Base-by-base conservation (phyloP, 2,329 filamentous ascomycete species). In the Penicillium sp. region DNA sequence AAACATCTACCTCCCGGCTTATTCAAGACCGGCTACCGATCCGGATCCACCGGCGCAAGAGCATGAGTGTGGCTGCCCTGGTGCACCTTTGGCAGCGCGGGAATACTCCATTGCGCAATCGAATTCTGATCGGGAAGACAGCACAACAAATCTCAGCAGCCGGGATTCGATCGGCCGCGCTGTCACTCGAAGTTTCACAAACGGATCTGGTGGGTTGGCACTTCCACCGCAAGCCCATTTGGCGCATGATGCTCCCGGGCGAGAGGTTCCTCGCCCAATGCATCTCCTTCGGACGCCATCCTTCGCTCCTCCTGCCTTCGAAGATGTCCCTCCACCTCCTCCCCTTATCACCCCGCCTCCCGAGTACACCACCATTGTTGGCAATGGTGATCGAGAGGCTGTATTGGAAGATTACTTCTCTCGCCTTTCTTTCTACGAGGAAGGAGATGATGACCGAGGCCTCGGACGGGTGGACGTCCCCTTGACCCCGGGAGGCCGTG, bases 281-380 rank as follows among this genome's bases (percentile, higher is more conserved):
- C 93, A 96, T 72, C 82, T 96, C 2, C 76, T 96, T 31, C 87
- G 93, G 24, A 84, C 86, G 6, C 93, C 93, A 0, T 96, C 91
- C 0, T 96, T 92, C 76, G 92, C 92, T 57, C 93, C 93, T 2
- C 92, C 93, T 0, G 86, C 90, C 0, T 96, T 96, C 68, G 88
- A 95, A 60, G 91, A 91, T 5, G 89, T 96, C 52, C 82, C 87
- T 5, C 87, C 90, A 0, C 90, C 90, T 4, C 89, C 89, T 50
- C 86, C 88, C 1, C 73, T 90, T 16, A 80, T 90, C 62, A 96
- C 91, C 0, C 92, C 92, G 1, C 93, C 93, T 8, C 93, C 93
- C 1, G 86, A 89, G 56, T 96, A 97, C 71, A 90, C 93, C 57
- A 81, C 83, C 3, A 90, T 96, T 37, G 85, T 95, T 1, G 90